These are phyloP conservation scores for Epichloe sp. DNA, from an alignment of 2,329 filamentous ascomycete species.

Conservation along the genomic window DNA sequence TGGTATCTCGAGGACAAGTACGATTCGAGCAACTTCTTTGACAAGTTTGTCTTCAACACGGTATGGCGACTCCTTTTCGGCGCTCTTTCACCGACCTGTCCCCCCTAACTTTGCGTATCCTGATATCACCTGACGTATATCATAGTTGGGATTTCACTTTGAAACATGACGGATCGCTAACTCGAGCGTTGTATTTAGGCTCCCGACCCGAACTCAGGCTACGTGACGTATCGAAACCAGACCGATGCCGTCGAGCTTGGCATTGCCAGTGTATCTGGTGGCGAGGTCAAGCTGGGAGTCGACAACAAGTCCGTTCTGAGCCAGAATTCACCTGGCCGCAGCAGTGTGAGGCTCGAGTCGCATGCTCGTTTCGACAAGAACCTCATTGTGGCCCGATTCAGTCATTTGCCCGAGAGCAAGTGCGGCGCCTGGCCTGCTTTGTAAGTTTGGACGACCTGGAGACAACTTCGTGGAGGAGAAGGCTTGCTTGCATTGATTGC, in stretches of 20 bases:
- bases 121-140: not conserved
- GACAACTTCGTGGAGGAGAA: too few relatives aligned
- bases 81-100: too few relatives aligned
- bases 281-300: slow-evolving; percentile 24
- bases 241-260: slow-evolving; percentile 15
- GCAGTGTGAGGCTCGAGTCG: slow-evolving; percentile 53
- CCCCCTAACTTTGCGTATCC: too few relatives aligned
- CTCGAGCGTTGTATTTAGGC: slow-evolving; percentile 1
- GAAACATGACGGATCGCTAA: not conserved
- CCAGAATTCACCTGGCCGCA: slow-evolving; percentile 22
- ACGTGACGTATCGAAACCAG: slow-evolving; percentile 39
- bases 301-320: slow-evolving; percentile 18
- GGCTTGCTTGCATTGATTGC: too few relatives aligned
- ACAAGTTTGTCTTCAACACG: slow-evolving; percentile 31
- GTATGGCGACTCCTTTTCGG: slow-evolving; percentile 12
- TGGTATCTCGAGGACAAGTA: slow-evolving; percentile 29
- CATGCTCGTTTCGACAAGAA: slow-evolving; percentile 49
- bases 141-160: not conserved
- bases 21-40: slow-evolving; percentile 31
- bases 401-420: slow-evolving; percentile 50
- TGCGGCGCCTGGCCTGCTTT: slow-evolving; percentile 65
- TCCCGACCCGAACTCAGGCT: slow-evolving; percentile 43
- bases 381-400: slow-evolving; percentile 56
- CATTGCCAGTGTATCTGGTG: too few relatives aligned
- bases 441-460: slow-evolving; percentile 20